phyloP scores from a whole-genome alignment of 805 yeast species.

The Lipomyces orientalis region DNA sequence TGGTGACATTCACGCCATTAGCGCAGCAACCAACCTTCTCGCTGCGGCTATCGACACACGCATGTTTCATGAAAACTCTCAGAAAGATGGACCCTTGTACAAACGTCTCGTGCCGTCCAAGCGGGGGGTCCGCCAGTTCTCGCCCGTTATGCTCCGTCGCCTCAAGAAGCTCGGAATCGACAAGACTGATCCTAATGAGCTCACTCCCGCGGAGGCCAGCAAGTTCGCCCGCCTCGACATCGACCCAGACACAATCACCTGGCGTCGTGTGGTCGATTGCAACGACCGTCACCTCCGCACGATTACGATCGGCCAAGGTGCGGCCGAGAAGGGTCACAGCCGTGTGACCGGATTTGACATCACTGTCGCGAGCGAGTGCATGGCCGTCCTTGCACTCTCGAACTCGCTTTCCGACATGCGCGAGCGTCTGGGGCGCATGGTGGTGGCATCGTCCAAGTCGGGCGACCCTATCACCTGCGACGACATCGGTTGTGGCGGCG shows the following conservation, averaged over 20 bases:
- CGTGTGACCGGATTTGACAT: constrained; percentile 93
- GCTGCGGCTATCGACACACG: constrained; percentile 98
- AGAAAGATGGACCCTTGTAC: constrained; percentile 79
- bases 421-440: constrained; percentile 84
- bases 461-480: constrained; percentile 91
- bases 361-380: constrained; percentile 93
- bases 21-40: constrained; percentile 88
- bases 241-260: constrained; percentile 87
- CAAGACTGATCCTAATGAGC: constrained; percentile 78
- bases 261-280: constrained; percentile 92
- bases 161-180: constrained; percentile 79
- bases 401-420: constrained; percentile 82
- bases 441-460: constrained; percentile 75
- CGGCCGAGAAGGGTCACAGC: constrained; percentile 87
- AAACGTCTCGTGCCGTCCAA: constrained; percentile 85
- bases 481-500: constrained; percentile 95
- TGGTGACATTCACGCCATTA: constrained; percentile 96
- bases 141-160: constrained; percentile 78
- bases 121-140: constrained; percentile 78
- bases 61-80: constrained; percentile 92
- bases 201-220: constrained; percentile 75
- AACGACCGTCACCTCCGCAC: constrained; percentile 91
- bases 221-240: constrained; percentile 84
- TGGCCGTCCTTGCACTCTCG: constrained; percentile 92
- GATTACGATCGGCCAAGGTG: constrained; percentile 87